phyloP scores from a whole-genome alignment of 192 early-diverging fungal genomes.

The Ambispora gerdemannii region DNA sequence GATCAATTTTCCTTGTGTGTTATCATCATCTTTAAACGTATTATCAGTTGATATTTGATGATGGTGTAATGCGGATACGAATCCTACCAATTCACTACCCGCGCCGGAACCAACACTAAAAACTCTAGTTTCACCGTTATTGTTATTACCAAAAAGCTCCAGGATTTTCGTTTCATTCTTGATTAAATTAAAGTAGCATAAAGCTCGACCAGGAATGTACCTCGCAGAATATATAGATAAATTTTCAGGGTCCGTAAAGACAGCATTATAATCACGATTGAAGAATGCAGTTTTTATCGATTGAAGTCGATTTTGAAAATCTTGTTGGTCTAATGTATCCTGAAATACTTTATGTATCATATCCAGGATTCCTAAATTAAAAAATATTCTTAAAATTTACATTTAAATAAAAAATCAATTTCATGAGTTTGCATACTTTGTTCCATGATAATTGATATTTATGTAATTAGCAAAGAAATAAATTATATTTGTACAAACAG shows the following conservation, averaged over 20 bases:
- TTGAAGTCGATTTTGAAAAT: slow-evolving; percentile 40
- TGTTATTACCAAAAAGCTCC: slow-evolving; percentile 48
- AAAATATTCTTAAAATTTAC: background rate
- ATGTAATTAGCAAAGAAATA: too few species aligned
- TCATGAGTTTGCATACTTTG: background rate
- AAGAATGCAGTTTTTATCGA: slow-evolving; percentile 82
- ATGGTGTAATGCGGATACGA: slow-evolving; percentile 66
- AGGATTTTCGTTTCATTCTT: slow-evolving; percentile 37
- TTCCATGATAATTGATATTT: too few species aligned
- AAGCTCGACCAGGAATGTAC: slow-evolving; percentile 79
- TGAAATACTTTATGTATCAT: background rate
- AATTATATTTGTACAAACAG: too few species aligned
- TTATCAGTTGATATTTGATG: slow-evolving; percentile 28
- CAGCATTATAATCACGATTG: slow-evolving; percentile 74
- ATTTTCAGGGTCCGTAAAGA: slow-evolving; percentile 72
- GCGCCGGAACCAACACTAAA: slow-evolving; percentile 78
- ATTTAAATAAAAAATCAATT: background rate
- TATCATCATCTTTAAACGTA: slow-evolving; percentile 20
- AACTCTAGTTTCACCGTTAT: slow-evolving; percentile 47
- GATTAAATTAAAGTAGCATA: slow-evolving; percentile 75
- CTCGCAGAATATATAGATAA: slow-evolving; percentile 82
- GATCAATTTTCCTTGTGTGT: background rate
- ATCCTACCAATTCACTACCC: slow-evolving; percentile 80
- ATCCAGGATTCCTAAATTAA: background rate
- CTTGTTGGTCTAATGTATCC: background rate